These are phyloP conservation scores for Solanum pennellii DNA, from an alignment of 257 asterid species.

Conservation along the genomic window DNA sequence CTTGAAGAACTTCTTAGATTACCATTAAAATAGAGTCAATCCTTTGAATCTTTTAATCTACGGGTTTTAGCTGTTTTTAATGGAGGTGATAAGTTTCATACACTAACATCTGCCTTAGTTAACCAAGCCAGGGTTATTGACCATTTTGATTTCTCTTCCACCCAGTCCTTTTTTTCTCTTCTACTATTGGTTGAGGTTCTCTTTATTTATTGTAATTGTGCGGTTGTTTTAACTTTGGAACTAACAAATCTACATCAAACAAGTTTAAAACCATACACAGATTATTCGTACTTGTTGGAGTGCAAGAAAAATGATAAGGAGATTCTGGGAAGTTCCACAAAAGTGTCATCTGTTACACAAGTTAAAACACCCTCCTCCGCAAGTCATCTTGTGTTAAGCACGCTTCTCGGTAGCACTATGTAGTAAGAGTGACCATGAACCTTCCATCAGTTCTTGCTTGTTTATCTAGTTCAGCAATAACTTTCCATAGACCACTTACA, in stretches of 20 bases:
- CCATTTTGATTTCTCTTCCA: not conserved
- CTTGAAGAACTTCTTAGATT: too few species aligned
- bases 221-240: not conserved
- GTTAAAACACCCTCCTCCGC: not conserved
- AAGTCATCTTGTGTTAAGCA: not conserved
- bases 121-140: not conserved
- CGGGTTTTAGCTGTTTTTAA: not conserved
- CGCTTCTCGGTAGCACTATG: not conserved
- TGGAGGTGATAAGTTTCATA: not conserved
- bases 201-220: not conserved
- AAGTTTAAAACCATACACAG: not conserved
- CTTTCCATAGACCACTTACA: not conserved
- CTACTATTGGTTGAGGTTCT: not conserved
- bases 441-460: not conserved
- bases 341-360: not conserved
- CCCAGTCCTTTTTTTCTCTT: not conserved
- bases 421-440: not conserved
- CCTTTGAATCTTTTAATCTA: not conserved
- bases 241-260: not conserved
- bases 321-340: not conserved
- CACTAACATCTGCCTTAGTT: not conserved
- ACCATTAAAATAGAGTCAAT: not conserved
- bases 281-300: not conserved
- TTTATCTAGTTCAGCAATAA: not conserved
- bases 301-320: not conserved